Evolutionary conservation across 2,329 filamentous ascomycete genomes (phyloP).

Genomic region (Madurella mycetomatis): DNA sequence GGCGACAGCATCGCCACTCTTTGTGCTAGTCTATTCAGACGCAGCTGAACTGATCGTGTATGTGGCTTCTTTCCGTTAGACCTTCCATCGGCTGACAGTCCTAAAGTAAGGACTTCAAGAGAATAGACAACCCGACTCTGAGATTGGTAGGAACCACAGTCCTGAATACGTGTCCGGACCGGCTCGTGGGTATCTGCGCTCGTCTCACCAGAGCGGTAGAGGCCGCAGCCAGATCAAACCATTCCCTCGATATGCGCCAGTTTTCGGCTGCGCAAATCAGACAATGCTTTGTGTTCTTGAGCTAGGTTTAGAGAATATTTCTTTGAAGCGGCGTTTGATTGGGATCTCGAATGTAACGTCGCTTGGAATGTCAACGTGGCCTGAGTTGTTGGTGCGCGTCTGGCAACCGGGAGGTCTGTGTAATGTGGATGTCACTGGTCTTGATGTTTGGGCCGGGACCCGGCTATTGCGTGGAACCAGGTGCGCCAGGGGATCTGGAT

Average conservation of each 20-base stretch:
- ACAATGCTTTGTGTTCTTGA: not conserved
- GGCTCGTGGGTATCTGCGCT: not conserved
- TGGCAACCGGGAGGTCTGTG: no score
- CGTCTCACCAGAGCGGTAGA: not conserved
- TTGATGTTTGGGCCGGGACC: no score
- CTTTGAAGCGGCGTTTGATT: no score
- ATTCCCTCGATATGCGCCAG: slow-evolving; percentile 1
- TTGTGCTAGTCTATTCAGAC: slow-evolving; percentile 1
- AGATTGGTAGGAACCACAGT: not conserved
- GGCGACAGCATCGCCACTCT: not conserved
- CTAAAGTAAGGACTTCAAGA: slow-evolving; percentile 3
- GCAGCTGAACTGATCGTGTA: not conserved
- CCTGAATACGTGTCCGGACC: not conserved
- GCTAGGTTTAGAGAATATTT: no score
- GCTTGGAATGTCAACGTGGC: no score
- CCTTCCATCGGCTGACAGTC: not conserved
- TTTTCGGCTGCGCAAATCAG: not conserved
- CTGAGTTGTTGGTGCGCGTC: no score
- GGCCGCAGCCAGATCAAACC: not conserved
- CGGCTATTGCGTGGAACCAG: no score
- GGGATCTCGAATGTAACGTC: no score
- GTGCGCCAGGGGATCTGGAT: no score
- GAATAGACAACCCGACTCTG: not conserved
- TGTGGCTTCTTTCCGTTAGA: not conserved
- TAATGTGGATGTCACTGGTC: no score